Base-by-base conservation (phyloP, 331 rosid species). In the Quercus tomentella region DNA sequence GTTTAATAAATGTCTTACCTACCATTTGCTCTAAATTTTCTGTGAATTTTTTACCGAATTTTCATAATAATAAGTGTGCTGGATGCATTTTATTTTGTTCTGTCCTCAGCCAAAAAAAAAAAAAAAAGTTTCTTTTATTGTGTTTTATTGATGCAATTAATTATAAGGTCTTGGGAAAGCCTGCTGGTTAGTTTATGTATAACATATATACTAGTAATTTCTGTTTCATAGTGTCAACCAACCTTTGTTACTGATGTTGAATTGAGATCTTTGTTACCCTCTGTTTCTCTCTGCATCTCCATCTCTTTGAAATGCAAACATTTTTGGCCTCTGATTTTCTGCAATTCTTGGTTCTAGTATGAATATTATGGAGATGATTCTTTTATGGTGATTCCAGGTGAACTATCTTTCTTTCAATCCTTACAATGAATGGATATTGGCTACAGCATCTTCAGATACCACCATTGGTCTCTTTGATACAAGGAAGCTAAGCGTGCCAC, bases 381-480 rank as follows among this genome's bases (percentile, higher is more conserved):
- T 75, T 77, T 76, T 55, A 23, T 76, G 65, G 56, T 33, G 61
- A 35, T 58, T 63, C 23, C 86, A 95, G 99, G 93, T 95, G 79
- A 95, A 95, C 88, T 93, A 89, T 77, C 85, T 95, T 63, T 92
- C 99, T 56, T 95, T 95, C 85, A 88, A 87, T 84, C 92, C 97
- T 10, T 89, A 63, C 58, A 95, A 89, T 56, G 98, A 95, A 75
- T 89, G 97, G 97, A 78, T 92, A 80, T 75, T 94, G 86, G 97
- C 96, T 54, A 92, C 98, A n/a, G 98, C 97, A 77, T 94, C 98
- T 73, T 94, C 98, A 35, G 98, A 94, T 87, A 83, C 89, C 63
- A 89, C 91, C 6, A 79, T 91, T 65, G 97, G 91, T 70, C 89
- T 94, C 79, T 92, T 91, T 51, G 97, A 94, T 82, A 84, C 78